A percentile compares a stretch with the other conserved stretches of the same genome.
Evolutionary conservation across 208 protist genomes (phyloP).

Genomic region (Leishmania tropica): DNA sequence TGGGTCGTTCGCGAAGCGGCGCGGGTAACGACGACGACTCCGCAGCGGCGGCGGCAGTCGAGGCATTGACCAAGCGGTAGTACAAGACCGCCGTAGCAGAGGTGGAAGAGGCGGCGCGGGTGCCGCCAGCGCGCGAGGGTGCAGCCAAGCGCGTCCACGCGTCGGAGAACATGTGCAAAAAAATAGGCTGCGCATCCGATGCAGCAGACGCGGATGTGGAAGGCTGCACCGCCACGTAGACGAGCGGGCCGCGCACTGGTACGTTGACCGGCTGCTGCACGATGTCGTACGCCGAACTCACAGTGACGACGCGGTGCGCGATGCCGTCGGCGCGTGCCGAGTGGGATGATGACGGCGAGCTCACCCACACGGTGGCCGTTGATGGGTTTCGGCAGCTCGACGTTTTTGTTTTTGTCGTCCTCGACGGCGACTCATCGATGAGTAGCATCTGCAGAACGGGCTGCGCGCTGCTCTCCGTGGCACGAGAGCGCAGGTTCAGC

Average conservation of each 20-base stretch:
- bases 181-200: slow-evolving; percentile 12
- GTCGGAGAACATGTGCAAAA: slow-evolving; percentile 17
- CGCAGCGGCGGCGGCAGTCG: slow-evolving; percentile 3
- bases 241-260: slow-evolving; percentile 17
- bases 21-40: slow-evolving; percentile 10
- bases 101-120: background rate
- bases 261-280: slow-evolving; percentile 25
- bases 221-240: slow-evolving; percentile 25
- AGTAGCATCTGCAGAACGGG: slow-evolving; percentile 36
- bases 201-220: background rate
- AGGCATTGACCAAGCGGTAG: slow-evolving; percentile 29
- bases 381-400: background rate
- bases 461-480: slow-evolving; percentile 6
- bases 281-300: slow-evolving; percentile 2
- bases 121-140: background rate
- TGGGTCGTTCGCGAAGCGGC: slow-evolving; percentile 1
- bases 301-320: slow-evolving; percentile 21
- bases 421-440: slow-evolving; percentile 4
- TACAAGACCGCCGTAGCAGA: slow-evolving; percentile 12
- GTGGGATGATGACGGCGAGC: slow-evolving; percentile 9
- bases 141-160: slow-evolving; percentile 11
- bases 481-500: slow-evolving; percentile 46
- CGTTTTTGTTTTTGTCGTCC: background rate
- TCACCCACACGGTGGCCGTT: slow-evolving; percentile 22
- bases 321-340: background rate